Evolutionary conservation across 768 basidiomycete genomes (phyloP).

Genomic region (Suillus subaureus): DNA sequence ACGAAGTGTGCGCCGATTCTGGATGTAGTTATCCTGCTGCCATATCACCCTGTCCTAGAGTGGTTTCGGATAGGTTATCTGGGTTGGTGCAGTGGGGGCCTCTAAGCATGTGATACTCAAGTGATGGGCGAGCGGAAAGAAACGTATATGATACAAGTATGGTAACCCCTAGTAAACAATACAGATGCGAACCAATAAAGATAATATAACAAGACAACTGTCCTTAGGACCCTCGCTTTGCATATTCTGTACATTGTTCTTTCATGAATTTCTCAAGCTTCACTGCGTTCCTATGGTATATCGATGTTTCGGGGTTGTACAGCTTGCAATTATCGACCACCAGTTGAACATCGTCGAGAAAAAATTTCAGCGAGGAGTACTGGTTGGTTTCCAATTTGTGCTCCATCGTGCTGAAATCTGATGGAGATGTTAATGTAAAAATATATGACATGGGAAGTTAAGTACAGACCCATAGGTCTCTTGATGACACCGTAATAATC

Average conservation of each 20-base stretch:
- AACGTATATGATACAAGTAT: background rate
- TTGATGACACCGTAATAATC: conserved; percentile 93
- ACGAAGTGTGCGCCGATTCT: background rate
- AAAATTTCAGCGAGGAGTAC: conserved; percentile 73
- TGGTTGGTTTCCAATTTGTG: conserved; percentile 88
- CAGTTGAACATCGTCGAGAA: conserved; percentile 78
- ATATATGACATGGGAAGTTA: background rate
- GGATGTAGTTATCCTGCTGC: background rate
- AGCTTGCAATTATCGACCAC: conserved; percentile 87
- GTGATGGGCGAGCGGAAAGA: background rate
- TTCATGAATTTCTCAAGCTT: conserved; percentile 81
- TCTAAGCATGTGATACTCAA: background rate
- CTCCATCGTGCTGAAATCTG: conserved; percentile 88
- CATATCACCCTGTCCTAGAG: background rate
- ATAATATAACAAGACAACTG: conserved; percentile 6
- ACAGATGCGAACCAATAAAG: conserved; percentile 10
- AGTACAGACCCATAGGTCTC: conserved; percentile 84
- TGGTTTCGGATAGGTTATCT: background rate
- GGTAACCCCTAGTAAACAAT: background rate
- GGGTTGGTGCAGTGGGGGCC: background rate
- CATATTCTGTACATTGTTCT: conserved; percentile 43
- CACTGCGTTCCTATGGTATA: conserved; percentile 84
- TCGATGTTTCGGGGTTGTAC: conserved; percentile 82
- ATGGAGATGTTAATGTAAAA: conserved; percentile 5
- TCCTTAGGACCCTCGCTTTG: conserved; percentile 16